Conservation (phyloP, 139 green algal species). For the Coelastrella sp. region DNA sequence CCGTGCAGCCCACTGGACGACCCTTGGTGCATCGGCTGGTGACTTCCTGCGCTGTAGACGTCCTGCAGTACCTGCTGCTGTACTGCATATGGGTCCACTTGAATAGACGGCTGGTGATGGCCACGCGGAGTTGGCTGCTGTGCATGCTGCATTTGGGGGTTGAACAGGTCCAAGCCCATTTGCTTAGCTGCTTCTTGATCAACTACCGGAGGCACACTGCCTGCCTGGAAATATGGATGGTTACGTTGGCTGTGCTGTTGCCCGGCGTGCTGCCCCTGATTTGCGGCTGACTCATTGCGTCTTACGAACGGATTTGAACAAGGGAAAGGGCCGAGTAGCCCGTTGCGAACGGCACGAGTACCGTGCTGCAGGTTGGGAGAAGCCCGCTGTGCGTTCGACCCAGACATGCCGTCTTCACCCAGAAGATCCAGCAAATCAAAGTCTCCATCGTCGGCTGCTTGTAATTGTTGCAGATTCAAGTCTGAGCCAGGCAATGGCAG, state of each 20-base stretch:
- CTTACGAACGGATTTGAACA: not conserved
- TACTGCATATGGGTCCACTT: not conserved
- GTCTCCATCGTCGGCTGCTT: not conserved
- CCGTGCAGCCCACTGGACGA: not conserved
- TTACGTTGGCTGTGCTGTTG: too few species aligned
- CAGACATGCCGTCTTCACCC: not conserved
- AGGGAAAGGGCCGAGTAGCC: not conserved
- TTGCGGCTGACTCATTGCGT: too few species aligned
- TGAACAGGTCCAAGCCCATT: not conserved
- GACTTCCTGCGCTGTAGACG: not conserved
- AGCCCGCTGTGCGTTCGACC: not conserved
- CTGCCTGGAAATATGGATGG: too few species aligned
- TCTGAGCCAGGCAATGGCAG: constrained; percentile 1
- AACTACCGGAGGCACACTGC: too few species aligned
- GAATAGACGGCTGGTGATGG: not conserved
- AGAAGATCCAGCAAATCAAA: constrained; percentile 6
- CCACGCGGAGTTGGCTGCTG: not conserved
- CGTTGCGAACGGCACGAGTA: not conserved
- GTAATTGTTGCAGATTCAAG: not conserved
- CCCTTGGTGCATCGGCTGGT: not conserved
- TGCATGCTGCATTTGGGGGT: not conserved
- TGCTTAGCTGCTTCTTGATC: not conserved
- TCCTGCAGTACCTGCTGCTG: not conserved
- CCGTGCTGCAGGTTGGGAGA: not conserved
- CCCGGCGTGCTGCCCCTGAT: too few species aligned